Base-by-base conservation (phyloP, 768 basidiomycete species). In the Clitopilus passeckerianus region DNA sequence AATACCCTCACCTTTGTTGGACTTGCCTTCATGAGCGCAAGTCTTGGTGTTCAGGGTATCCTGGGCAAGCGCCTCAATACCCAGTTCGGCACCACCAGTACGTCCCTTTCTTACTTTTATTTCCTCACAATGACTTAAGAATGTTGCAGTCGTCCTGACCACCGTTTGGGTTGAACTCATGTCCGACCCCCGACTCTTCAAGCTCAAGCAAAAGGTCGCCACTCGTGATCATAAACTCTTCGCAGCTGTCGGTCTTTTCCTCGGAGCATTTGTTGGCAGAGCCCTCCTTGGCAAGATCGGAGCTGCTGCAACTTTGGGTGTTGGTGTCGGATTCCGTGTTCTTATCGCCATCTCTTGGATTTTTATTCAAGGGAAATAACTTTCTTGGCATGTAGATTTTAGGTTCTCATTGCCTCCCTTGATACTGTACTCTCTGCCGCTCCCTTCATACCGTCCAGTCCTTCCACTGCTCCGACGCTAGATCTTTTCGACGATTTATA, bases 141-240 rank as follows among this genome's bases (percentile, higher is more conserved):
- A 43, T 22, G 14, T 24, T 54, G 20, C 69, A 86, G 90, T 93
- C 63, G 90, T 93, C 46, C 77, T 95, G 9, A 95, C 93, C 15
- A 91, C 90, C 16, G 82, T 93, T 59, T 95, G 91, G 91, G 91
- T 92, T 64, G 93, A 95, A 65, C 82, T 95, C 53, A 81, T 90
- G 80, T 86, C 86, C 54, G 91, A 93, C 70, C 92, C 92, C 0
- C 72, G 82, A 53, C 81, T 95, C 20, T 89, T 94, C 78, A 66
- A 77, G 23, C 58, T 82, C 52, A 78, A 78, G 41, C 74, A 80
- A 54, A 73, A 72, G 55, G 79, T 89, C 61, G 69, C 68, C 8
- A 77, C 86, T 0, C 85, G 91, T 53, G 91, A 94, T 69, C 85
- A 90, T 72, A 86, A 86, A 67, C 67, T 85, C 50, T 75, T 90